Percentiles rank a stretch among this genome's conserved stretches.
phyloP scores from a whole-genome alignment of 1,284 basidiomycete species.

The Sporisorium sorghi region DNA sequence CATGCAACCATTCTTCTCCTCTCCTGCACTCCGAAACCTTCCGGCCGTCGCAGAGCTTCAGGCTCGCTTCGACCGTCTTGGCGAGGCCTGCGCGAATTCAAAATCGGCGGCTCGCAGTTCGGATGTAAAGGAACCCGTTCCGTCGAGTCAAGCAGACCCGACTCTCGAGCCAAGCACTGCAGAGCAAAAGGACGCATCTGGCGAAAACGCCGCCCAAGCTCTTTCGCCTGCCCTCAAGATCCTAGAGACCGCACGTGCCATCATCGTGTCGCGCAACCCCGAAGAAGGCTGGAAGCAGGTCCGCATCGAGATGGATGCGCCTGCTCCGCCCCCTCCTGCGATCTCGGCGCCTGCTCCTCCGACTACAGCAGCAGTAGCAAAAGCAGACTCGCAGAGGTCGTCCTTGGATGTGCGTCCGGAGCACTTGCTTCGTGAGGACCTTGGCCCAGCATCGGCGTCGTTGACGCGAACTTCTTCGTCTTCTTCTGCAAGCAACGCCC shows the following conservation, averaged over 20 bases:
- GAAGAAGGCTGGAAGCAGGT: slow-evolving; percentile 46
- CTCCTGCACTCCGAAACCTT: slow-evolving; percentile 15
- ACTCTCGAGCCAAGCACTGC: neutral
- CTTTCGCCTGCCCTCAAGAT: slow-evolving; percentile 32
- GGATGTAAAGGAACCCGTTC: neutral
- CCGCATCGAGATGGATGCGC: slow-evolving; percentile 29
- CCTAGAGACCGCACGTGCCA: slow-evolving; percentile 31
- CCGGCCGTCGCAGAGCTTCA: slow-evolving; percentile 34
- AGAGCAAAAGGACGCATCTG: neutral
- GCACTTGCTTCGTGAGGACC: slow-evolving; percentile 22
- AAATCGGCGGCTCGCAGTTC: neutral
- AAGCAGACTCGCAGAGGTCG: slow-evolving; percentile 13
- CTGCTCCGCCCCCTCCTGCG: slow-evolving; percentile 23
- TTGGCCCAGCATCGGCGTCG: slow-evolving; percentile 13
- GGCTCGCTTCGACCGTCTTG: slow-evolving; percentile 35
- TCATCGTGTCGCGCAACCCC: slow-evolving; percentile 29
- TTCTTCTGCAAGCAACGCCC: slow-evolving; percentile 25
- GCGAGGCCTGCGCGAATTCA: slow-evolving; percentile 1
- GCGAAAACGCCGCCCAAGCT: neutral
- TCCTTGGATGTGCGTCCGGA: slow-evolving; percentile 19
- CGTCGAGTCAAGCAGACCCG: neutral
- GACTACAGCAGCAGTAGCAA: neutral
- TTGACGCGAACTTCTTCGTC: slow-evolving; percentile 41
- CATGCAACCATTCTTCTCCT: slow-evolving; percentile 19
- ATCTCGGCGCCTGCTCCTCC: neutral